Evolutionary conservation across 2,329 filamentous ascomycete genomes (phyloP).

Genomic region (Fusarium siculi): DNA sequence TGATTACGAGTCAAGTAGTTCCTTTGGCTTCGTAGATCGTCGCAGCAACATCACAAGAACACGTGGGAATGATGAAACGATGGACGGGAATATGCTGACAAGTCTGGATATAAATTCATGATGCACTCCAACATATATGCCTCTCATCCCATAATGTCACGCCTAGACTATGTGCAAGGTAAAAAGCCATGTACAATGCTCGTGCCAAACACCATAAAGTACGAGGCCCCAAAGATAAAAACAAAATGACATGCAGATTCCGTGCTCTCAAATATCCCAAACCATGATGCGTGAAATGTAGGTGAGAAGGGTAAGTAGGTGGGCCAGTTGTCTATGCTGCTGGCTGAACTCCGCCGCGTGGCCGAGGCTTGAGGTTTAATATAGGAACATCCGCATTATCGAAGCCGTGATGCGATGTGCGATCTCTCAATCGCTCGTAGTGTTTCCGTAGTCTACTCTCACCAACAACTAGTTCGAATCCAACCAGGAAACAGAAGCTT

Average conservation of each 20-base stretch:
- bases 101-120: slow-evolving; percentile 37
- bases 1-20: background rate
- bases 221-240: slow-evolving; percentile 1
- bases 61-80: background rate
- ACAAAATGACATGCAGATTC: slow-evolving; percentile 9
- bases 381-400: slow-evolving; percentile 44
- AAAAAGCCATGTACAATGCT: slow-evolving; percentile 24
- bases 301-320: background rate
- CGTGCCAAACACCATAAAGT: slow-evolving; percentile 1
- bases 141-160: slow-evolving; percentile 11
- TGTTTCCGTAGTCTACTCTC: slow-evolving; percentile 49
- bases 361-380: slow-evolving; percentile 42
- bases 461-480: slow-evolving; percentile 78
- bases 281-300: slow-evolving; percentile 3
- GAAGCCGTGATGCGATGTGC: slow-evolving; percentile 42
- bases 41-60: background rate
- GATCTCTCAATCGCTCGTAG: slow-evolving; percentile 48
- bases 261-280: slow-evolving; percentile 4
- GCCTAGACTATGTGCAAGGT: slow-evolving; percentile 25
- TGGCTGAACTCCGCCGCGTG: slow-evolving; percentile 32
- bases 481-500: slow-evolving; percentile 86
- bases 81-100: background rate
- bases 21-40: background rate
- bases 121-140: slow-evolving; percentile 26
- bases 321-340: slow-evolving; percentile 20